Percentiles rank a stretch among this genome's conserved stretches.
Evolutionary conservation across 371 early-diverging fungal species (phyloP).

Genomic region (Zychaea mexicana): DNA sequence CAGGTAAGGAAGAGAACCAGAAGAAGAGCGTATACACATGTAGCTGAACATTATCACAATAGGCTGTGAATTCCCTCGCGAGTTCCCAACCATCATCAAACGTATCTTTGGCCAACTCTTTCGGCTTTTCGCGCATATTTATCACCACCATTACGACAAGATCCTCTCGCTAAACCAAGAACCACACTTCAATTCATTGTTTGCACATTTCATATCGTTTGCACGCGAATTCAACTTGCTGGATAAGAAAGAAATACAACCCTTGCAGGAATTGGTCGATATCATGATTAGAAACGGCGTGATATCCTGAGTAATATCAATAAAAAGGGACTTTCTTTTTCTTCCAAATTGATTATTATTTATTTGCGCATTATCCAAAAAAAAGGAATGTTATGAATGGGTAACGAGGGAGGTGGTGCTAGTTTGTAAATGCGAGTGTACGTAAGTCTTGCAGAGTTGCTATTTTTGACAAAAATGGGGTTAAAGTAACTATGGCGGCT

Average conservation of each 20-base stretch:
- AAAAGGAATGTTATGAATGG: no score
- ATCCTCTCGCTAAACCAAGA: conserved; percentile 82
- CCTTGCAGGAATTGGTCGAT: conserved; percentile 80
- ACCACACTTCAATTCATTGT: conserved; percentile 91
- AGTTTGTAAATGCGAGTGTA: no score
- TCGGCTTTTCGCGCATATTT: conserved; percentile 93
- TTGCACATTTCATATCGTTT: conserved; percentile 93
- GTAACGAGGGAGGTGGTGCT: no score
- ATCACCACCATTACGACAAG: conserved; percentile 90
- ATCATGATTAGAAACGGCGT: conserved; percentile 61
- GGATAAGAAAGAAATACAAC: conserved; percentile 87
- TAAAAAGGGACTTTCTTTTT: not conserved
- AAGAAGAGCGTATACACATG: no score
- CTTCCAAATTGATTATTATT: no score
- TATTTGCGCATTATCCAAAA: no score
- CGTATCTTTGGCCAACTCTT: conserved; percentile 84
- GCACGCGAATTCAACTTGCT: conserved; percentile 89
- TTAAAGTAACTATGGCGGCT: not conserved
- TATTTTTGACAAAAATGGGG: no score
- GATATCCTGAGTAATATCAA: conserved; percentile 22
- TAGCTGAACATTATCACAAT: not conserved
- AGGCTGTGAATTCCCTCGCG: conserved; percentile 80
- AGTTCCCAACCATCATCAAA: conserved; percentile 70
- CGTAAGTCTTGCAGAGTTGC: no score
- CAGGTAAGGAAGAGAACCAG: conserved; percentile 25